These are phyloP conservation scores for Ballota nigra DNA, from an alignment of 257 asterid species.

Conservation along the genomic window DNA sequence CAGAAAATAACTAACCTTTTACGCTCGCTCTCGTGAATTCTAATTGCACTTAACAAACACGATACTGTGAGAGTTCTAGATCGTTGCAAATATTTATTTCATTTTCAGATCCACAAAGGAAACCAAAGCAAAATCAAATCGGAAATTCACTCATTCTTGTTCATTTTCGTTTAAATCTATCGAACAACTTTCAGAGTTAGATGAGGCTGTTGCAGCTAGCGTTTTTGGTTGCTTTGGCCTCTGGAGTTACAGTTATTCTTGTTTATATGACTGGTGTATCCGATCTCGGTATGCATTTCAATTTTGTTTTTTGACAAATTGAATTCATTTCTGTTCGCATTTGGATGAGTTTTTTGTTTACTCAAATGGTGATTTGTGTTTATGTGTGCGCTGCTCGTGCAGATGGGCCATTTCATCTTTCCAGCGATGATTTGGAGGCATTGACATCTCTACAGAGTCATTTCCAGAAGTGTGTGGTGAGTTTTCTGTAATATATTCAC, in stretches of 20 bases:
- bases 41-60: background rate
- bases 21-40: background rate
- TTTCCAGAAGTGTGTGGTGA: slow-evolving; percentile 85
- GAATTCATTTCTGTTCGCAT: background rate
- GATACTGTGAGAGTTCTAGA: background rate
- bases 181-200: slow-evolving; percentile 14
- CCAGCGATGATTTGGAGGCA: slow-evolving; percentile 67
- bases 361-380: background rate
- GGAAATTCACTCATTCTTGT: background rate
- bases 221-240: slow-evolving; percentile 59
- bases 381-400: slow-evolving; percentile 15
- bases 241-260: slow-evolving; percentile 68
- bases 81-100: slow-evolving; percentile 6
- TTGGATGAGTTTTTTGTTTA: background rate
- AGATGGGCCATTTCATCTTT: slow-evolving; percentile 49
- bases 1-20: background rate
- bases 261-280: slow-evolving; percentile 66
- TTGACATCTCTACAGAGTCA: slow-evolving; percentile 52
- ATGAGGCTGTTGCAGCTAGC: slow-evolving; percentile 76
- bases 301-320: background rate
- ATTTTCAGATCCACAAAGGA: slow-evolving; percentile 15
- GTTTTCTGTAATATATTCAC: slow-evolving; percentile 27
- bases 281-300: slow-evolving; percentile 33
- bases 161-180: background rate
- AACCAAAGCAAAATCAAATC: background rate